phyloP scores from a whole-genome alignment of 305 asterid genomes.

The Fraxinus floribunda region DNA sequence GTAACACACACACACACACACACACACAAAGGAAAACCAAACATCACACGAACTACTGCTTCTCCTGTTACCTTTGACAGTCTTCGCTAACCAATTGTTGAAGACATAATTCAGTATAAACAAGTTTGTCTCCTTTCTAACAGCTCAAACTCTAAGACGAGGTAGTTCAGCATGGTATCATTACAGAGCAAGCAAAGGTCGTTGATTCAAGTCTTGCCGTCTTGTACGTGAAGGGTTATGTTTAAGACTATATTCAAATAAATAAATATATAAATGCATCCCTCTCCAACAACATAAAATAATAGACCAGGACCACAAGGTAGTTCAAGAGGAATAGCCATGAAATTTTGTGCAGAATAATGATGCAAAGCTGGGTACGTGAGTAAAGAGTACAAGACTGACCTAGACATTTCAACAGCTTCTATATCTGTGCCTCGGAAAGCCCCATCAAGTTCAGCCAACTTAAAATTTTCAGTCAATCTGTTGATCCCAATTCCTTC shows the following conservation, averaged over 20 bases:
- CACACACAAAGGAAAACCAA: neutral
- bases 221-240: neutral
- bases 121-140: neutral
- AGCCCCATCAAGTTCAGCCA: conserved; percentile 90
- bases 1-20: neutral
- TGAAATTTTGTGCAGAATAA: neutral
- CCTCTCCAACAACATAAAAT: neutral
- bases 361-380: neutral
- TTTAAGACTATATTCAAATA: neutral
- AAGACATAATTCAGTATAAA: neutral
- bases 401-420: conserved; percentile 97
- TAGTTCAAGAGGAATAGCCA: neutral
- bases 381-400: conserved; percentile 6
- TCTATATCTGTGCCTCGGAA: conserved; percentile 78
- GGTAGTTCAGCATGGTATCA: neutral
- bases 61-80: neutral
- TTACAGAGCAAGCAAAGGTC: neutral
- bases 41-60: neutral
- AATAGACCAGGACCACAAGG: neutral
- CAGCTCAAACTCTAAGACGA: neutral
- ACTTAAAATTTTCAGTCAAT: conserved; percentile 72
- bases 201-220: neutral
- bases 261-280: neutral
- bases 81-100: neutral
- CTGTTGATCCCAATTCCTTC: conserved; percentile 97